Conservation (phyloP, 148 eudicot genomes). For the Cornus controversa region DNA sequence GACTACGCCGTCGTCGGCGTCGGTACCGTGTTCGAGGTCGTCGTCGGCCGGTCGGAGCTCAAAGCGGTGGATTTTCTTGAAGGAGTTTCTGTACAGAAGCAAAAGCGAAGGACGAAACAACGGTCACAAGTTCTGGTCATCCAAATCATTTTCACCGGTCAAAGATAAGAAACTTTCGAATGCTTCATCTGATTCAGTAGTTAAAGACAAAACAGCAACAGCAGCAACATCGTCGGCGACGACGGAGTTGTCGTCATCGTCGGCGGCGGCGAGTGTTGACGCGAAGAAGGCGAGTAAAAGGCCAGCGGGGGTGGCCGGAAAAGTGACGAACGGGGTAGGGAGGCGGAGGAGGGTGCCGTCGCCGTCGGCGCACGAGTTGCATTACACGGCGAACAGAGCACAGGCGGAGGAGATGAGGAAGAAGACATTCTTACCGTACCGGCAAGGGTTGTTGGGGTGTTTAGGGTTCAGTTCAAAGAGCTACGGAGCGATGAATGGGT, state of each 20-base stretch:
- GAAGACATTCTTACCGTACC: slow-evolving; percentile 86
- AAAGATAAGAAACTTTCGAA: slow-evolving; percentile 37
- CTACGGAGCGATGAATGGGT: slow-evolving; percentile 78
- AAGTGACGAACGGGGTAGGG: slow-evolving; percentile 36
- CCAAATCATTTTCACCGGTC: slow-evolving; percentile 60
- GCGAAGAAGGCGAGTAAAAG: slow-evolving; percentile 11
- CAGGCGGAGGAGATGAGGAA: slow-evolving; percentile 95
- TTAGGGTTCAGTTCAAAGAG: slow-evolving; percentile 86
- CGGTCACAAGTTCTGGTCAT: slow-evolving; percentile 66
- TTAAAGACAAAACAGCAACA: not conserved
- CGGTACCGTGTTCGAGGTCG: slow-evolving; percentile 75
- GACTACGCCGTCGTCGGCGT: slow-evolving; percentile 51
- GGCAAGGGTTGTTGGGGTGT: slow-evolving; percentile 88
- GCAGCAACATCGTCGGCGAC: not conserved
- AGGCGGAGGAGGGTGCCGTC: slow-evolving; percentile 41
- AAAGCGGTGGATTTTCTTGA: slow-evolving; percentile 77
- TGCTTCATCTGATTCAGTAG: not conserved
- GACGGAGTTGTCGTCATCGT: not conserved
- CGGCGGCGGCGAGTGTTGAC: not conserved
- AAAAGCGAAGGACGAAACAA: slow-evolving; percentile 82
- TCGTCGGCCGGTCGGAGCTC: slow-evolving; percentile 80
- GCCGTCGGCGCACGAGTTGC: slow-evolving; percentile 72
- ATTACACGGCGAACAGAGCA: slow-evolving; percentile 81
- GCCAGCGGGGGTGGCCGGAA: slow-evolving; percentile 4
- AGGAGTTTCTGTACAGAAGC: slow-evolving; percentile 77